Base-by-base conservation (phyloP, 805 yeast genomes). In the Myxozyma sirexii region DNA sequence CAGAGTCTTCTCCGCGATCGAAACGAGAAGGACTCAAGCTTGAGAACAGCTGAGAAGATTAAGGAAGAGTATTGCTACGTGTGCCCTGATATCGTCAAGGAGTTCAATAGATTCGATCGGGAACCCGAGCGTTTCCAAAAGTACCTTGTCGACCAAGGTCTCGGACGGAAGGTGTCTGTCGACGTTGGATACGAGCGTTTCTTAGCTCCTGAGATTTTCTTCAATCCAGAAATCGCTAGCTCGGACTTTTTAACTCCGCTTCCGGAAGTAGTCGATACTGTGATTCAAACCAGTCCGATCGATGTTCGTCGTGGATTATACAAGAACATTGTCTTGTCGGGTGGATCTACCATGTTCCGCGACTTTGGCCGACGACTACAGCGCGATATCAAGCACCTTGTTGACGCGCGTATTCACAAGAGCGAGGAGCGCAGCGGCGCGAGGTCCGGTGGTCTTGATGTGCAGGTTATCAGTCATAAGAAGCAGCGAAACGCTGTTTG, bases 401-500 rank as follows among this genome's bases (percentile, higher is more conserved):
- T 92, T 26, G 92, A 89, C 71, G 91, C 88, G 65, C 86, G 99
- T 76, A 90, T 94, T 62, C 84, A 85, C 55, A 80, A 81, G 61
- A 86, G 92, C 72, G 99, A 94, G 76, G 79, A 79, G 69, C 77
- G 86, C 61, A 84, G 91, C 69, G 78, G 84, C 15, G 81, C 84
- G 43, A 88, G 84, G 72, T 86, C 96, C 26, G 87, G 96, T 31
- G 99, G 99, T 74, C 96, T 94, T 53, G 96, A 91, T 58, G 99
- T 94, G 57, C 96, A 90, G 77, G 99, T 94, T 63, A 92, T 94
- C 67, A 85, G 96, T 29, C 99, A 94, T 78, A 91, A 93, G 79
- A 88, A 94, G 77, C 99, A 94, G 79, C 84, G 97, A 74, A 90
- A 94, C 71, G 99, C 99, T 2, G 99, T 94, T 60, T 94, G 99